Evolutionary conservation across 169 alveolate genomes (phyloP), one percentile per base, ranked within the genome.

Genomic region (Cardiosporidium cionae): DNA sequence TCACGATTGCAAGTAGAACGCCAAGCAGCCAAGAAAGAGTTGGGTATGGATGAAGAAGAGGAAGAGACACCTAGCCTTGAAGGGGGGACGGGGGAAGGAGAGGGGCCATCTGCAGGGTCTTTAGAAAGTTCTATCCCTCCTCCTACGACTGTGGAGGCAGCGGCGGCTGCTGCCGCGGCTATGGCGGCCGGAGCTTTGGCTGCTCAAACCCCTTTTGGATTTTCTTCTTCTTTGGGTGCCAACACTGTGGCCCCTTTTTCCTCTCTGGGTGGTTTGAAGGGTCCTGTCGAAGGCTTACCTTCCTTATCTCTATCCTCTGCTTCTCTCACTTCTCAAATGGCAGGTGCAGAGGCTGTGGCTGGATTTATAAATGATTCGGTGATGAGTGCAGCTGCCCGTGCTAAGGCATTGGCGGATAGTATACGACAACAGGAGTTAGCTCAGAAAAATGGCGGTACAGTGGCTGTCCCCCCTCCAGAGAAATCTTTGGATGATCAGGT

Each of bases 1-100:
- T 89, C 91, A 1, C 87, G 96, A 35, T 90, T 84, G 34, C 93
- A 93, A 76, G 90, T 92, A 53, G 88, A 83, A 44, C 81, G 94
- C 66, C 89, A 89, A 25, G 85, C 86, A 32, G 92, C 90, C 29
- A 89, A 90, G 74, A 89, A 86, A 66, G 94, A 87, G 54, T 68
- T 90, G 7, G 94, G 94, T 31, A 28, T 3, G 0, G 79, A 37
- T 7, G 84, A 68, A 28, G 94, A 92, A 29, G 31, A 3, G 0
- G 79, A 37, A 7, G 84, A 68, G 25, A 78, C 54, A 25, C 76
- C 73, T 33, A 76, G 35, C 29, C 35, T 70, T 53, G 79, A 65
- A 52, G 36, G 54, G 1, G 68, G 67, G n/a, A 32, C 65, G 4
- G n/a, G 28, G 70, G 74, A 9, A 54, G n/a, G 74, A 66, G 16